phyloP scores from a whole-genome alignment of 805 yeast genomes.

The Kluyveromyces lactis region DNA sequence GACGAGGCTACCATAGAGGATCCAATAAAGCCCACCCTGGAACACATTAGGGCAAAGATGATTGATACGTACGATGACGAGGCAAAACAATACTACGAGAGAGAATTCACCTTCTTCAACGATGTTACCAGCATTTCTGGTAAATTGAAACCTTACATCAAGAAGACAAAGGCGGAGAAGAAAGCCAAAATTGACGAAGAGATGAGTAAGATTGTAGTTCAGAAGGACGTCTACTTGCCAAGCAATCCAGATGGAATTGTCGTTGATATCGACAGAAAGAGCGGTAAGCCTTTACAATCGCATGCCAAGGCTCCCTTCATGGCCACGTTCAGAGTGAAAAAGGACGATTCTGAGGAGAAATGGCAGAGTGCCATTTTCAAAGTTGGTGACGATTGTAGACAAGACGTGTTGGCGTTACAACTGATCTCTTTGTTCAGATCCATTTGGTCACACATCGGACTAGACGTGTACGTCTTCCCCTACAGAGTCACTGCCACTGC shows the following conservation, averaged over 20 bases:
- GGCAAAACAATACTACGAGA: constrained; percentile 62
- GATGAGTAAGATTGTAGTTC: constrained; percentile 68
- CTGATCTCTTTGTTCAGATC: constrained; percentile 84
- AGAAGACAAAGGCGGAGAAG: constrained; percentile 92
- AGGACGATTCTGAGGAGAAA: constrained; percentile 48
- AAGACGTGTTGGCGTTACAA: constrained; percentile 90
- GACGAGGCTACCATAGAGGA: constrained; percentile 81
- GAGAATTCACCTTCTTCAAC: constrained; percentile 81
- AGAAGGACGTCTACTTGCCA: constrained; percentile 84
- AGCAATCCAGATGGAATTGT: constrained; percentile 95
- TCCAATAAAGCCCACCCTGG: constrained; percentile 73
- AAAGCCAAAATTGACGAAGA: constrained; percentile 94
- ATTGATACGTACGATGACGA: constrained; percentile 46
- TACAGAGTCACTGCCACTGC: constrained; percentile 96
- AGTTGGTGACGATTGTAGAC: constrained; percentile 98
- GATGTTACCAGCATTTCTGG: constrained; percentile 94
- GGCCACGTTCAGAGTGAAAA: constrained; percentile 86
- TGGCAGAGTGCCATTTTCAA: constrained; percentile 97
- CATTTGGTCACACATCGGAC: constrained; percentile 80
- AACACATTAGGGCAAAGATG: constrained; percentile 61
- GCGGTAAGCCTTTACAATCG: constrained; percentile 92
- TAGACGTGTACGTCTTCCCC: constrained; percentile 88
- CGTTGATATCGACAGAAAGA: constrained; percentile 80
- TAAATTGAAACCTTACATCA: constrained; percentile 87
- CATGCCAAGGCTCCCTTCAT: constrained; percentile 98